phyloP scores from a whole-genome alignment of 306 rosid species.

The Adenanthera pavonina region DNA sequence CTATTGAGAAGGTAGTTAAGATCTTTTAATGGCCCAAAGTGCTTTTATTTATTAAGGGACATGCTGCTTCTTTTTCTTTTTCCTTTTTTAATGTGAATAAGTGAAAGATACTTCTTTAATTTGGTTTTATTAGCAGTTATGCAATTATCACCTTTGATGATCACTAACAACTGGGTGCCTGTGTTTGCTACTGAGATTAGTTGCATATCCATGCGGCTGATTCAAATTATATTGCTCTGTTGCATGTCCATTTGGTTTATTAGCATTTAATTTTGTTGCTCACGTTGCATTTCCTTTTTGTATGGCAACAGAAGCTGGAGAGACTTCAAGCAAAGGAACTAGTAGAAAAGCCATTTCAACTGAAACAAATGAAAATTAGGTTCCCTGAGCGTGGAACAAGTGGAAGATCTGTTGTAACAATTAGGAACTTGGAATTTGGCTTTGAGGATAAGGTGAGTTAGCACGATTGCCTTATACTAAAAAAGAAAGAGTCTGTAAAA shows the following conservation, averaged over 20 bases:
- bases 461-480: no score
- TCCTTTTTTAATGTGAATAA: no score
- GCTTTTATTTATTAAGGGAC: no score
- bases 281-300: constrained; percentile 20
- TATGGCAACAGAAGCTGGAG: constrained; percentile 83
- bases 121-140: neutral
- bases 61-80: no score
- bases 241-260: no score
- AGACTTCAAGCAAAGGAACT: constrained; percentile 83
- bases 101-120: no score
- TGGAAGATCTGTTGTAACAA: constrained; percentile 76
- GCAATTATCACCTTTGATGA: constrained; percentile 14
- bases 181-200: no score
- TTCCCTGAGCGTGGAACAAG: constrained; percentile 94
- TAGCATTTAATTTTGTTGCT: no score
- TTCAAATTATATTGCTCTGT: no score
- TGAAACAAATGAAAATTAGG: constrained; percentile 93
- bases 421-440: constrained; percentile 75
- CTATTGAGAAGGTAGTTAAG: constrained; percentile 83
- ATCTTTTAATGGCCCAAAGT: neutral
- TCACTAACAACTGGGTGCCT: neutral
- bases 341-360: constrained; percentile 86
- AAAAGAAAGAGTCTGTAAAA: no score
- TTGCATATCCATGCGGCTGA: no score
- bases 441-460: constrained; percentile 48